Evolutionary conservation across 2,329 filamentous ascomycete species (phyloP), one percentile per base, ranked within the genome.

Genomic region (Tympanopsis confertula): DNA sequence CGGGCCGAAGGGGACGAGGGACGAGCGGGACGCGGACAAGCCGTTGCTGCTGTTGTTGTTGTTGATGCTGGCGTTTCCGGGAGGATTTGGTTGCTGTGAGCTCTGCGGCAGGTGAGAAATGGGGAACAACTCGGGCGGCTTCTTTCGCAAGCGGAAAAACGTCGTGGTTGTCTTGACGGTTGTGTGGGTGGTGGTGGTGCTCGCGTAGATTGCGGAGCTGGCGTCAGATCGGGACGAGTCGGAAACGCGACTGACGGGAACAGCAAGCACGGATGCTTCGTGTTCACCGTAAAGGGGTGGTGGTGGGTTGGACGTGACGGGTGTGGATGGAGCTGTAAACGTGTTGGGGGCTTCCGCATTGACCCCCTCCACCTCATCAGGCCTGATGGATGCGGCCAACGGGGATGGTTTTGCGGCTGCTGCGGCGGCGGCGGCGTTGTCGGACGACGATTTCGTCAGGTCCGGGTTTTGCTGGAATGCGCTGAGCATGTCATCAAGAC

Each of bases 151-250:
- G 41, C 78, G 79, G 55, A 95, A 94, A 53, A 94, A 86, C 19
- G 81, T 81, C 17, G 71, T 82, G 24, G 73, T 78, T 4, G 74
- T 72, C 19, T 73, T 68, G 13, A 71, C 62, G 7, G 71, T 76
- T 44, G 83, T 75, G 10, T 77, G 80, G 5, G 75, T 78, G 33
- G 68, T 78, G 38, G 68, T 73, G 35, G 63, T 71, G 44, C 63
- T 71, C 36, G 68, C 70, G 56, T 73, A 74, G 36, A 74, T 62
- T 29, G 70, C 76, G 13, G 80, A 84, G 59, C 85, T 94, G 33
- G 75, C 83, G 56, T 95, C 88, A 19, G 89, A 95, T 46, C 84
- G 75, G 2, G 87, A 94, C 2, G 89, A 95, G 51, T 95, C 89
- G 4, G 85, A 91, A 19, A 82, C 62, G 29, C 85, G 69, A 44